Conservation (phyloP, 768 basidiomycete species). For the Trametes villosa region DNA sequence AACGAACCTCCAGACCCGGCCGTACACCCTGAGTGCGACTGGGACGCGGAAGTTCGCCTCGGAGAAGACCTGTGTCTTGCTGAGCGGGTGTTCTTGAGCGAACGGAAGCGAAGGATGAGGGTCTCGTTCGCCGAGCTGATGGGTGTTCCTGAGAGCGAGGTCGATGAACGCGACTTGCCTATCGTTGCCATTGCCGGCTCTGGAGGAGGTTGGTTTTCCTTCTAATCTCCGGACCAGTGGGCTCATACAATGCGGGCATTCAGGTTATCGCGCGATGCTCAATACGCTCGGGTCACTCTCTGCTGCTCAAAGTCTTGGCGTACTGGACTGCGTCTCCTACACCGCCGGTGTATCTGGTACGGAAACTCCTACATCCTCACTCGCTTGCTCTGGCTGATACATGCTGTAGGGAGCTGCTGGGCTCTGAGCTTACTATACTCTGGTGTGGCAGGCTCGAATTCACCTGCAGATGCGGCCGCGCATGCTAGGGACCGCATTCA, state of each 20-base stretch:
- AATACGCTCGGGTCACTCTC: slow-evolving; percentile 30
- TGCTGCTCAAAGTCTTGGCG: slow-evolving; percentile 24
- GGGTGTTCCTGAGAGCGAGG: slow-evolving; percentile 26
- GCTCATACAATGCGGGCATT: background rate
- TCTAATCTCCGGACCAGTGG: too few relatives aligned
- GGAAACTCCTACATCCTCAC: background rate
- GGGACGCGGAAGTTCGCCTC: slow-evolving; percentile 34
- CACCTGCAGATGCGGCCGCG: slow-evolving; percentile 13
- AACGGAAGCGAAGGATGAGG: slow-evolving; percentile 26
- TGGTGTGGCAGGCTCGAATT: slow-evolving; percentile 26
- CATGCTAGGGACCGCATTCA: slow-evolving; percentile 30
- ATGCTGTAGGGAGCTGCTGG: slow-evolving; percentile 32
- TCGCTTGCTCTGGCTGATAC: background rate
- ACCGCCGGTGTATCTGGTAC: slow-evolving; percentile 33
- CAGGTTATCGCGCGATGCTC: slow-evolving; percentile 34
- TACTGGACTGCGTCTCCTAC: slow-evolving; percentile 29
- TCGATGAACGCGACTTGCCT: slow-evolving; percentile 32
- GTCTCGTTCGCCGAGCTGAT: slow-evolving; percentile 27
- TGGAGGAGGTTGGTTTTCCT: slow-evolving; percentile 27
- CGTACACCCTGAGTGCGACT: slow-evolving; percentile 31
- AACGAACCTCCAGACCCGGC: slow-evolving; percentile 24
- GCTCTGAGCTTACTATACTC: slow-evolving; percentile 32
- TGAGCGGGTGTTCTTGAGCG: slow-evolving; percentile 29
- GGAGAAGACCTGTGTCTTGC: slow-evolving; percentile 31
- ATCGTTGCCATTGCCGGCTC: slow-evolving; percentile 34